These are phyloP conservation scores for Stagonosporopsis rhizophila DNA, from an alignment of 2,329 filamentous ascomycete species.

Conservation along the genomic window DNA sequence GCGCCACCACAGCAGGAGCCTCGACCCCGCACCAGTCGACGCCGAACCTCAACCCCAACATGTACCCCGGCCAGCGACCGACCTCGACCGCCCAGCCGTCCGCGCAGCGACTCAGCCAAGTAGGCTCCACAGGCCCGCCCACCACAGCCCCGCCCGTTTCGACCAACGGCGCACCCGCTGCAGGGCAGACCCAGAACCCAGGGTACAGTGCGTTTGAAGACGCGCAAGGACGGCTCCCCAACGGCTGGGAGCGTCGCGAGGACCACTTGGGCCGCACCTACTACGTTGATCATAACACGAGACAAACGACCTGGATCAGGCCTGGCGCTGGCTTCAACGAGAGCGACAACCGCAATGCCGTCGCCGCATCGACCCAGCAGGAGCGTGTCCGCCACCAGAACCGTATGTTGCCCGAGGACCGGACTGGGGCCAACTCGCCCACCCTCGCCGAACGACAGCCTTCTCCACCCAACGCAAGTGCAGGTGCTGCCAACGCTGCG, in stretches of 20 bases:
- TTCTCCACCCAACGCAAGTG: slow-evolving; percentile 37
- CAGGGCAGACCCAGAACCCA: slow-evolving; percentile 52
- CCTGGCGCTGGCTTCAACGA: slow-evolving; percentile 81
- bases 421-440: slow-evolving; percentile 91
- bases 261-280: slow-evolving; percentile 95
- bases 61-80: slow-evolving; percentile 46
- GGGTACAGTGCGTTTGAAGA: slow-evolving; percentile 91
- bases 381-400: slow-evolving; percentile 95
- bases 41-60: slow-evolving; percentile 47
- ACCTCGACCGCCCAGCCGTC: slow-evolving; percentile 32
- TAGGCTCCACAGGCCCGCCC: slow-evolving; percentile 45
- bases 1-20: slow-evolving; percentile 44
- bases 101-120: slow-evolving; percentile 39
- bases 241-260: slow-evolving; percentile 94
- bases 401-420: slow-evolving; percentile 91
- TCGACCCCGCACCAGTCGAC: slow-evolving; percentile 52
- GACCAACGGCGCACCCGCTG: slow-evolving; percentile 37
- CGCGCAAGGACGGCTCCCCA: slow-evolving; percentile 87
- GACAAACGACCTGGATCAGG: slow-evolving; percentile 95
- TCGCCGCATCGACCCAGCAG: slow-evolving; percentile 90
- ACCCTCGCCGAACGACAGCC: slow-evolving; percentile 67
- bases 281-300: slow-evolving; percentile 97
- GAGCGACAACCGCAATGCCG: slow-evolving; percentile 76
- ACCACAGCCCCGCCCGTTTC: slow-evolving; percentile 52
- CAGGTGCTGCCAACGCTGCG: slow-evolving; percentile 60